These are phyloP conservation scores for Blastobotrys elegans DNA, from an alignment of 1,139 yeast species.

Conservation along the genomic window DNA sequence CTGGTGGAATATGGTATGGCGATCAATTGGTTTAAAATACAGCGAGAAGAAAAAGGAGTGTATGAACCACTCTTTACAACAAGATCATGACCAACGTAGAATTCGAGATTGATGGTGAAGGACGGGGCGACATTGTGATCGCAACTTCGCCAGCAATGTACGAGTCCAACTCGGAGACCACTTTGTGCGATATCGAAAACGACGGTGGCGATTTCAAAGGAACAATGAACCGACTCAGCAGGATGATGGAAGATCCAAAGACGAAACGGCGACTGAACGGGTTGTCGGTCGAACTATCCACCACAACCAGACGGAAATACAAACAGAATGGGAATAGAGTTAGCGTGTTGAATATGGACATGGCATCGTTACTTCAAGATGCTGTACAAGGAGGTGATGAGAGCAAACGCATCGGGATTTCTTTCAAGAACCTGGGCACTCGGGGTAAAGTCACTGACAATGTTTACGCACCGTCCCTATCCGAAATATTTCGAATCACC, in stretches of 20 bases:
- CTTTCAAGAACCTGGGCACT: constrained; percentile 43
- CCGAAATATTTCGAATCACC: constrained; percentile 38
- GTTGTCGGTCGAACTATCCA: constrained; percentile 39
- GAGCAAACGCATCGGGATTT: constrained; percentile 47
- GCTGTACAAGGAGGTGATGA: constrained; percentile 32
- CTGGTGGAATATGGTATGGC: no score
- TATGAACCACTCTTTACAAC: no score
- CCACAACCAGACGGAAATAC: constrained; percentile 32
- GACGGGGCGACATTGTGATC: no score
- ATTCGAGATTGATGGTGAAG: no score
- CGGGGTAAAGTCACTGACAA: constrained; percentile 48
- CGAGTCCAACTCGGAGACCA: neutral
- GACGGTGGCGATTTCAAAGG: constrained; percentile 13
- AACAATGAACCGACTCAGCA: constrained; percentile 15
- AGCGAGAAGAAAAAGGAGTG: no score
- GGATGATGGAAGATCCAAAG: constrained; percentile 23
- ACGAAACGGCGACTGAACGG: constrained; percentile 38
- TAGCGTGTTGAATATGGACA: constrained; percentile 35
- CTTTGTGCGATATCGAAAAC: constrained; percentile 14
- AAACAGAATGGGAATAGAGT: constrained; percentile 38
- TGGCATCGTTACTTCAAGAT: constrained; percentile 31
- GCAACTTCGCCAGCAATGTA: neutral
- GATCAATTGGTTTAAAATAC: no score
- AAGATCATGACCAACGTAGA: no score
- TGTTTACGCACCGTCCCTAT: constrained; percentile 46